Base-by-base conservation (phyloP, 371 early-diverging fungal genomes). In the Parasitella parasitica region DNA sequence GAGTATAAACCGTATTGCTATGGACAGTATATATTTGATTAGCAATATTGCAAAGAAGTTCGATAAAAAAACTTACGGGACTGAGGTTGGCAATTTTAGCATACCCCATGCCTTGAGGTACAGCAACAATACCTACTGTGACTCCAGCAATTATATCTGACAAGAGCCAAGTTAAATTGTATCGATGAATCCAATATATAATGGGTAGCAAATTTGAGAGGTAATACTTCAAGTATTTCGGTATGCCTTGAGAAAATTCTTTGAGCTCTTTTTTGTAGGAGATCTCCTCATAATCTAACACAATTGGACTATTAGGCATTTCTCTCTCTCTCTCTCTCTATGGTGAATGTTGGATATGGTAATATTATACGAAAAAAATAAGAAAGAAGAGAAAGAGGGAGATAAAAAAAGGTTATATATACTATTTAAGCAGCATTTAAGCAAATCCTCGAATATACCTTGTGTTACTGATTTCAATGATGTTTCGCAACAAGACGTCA, bases 91-190 rank as follows among this genome's bases (percentile, higher is more conserved):
- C 95, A n/a, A 96, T 76, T 73, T 89, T 92, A 16, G 97, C 89
- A 64, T 92, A 91, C 18, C 88, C 91, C 83, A 92, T 86, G 16
- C 87, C 84, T 73, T 96, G 96, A 15, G 94, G 95, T 13, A 96
- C 86, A 5, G 91, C 86, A 15, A 96, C 83, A 28, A 91, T 78
- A 7, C 92, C 94, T n/a, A 95, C 91, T 8, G 96, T 95, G 18
- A 91, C 37, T 11, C 95, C 97, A 1, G 96, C 93, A 53, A 97
- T 82, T 9, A 89, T 26, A 62, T 97, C 96, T 38, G 90, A 87
- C 4, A 86, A 7, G 13, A 94, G 72, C 96, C 96, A 96, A 6
- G 61, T 66, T 3, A 66, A 35, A 32, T 93, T 90, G 75, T 94
- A 94, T 50, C 84, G 70, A 55, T 78, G 78, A 2, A 92, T 76